Conservation (phyloP, 2,329 filamentous ascomycete species). For the Pseudogymnoascus sp. region DNA sequence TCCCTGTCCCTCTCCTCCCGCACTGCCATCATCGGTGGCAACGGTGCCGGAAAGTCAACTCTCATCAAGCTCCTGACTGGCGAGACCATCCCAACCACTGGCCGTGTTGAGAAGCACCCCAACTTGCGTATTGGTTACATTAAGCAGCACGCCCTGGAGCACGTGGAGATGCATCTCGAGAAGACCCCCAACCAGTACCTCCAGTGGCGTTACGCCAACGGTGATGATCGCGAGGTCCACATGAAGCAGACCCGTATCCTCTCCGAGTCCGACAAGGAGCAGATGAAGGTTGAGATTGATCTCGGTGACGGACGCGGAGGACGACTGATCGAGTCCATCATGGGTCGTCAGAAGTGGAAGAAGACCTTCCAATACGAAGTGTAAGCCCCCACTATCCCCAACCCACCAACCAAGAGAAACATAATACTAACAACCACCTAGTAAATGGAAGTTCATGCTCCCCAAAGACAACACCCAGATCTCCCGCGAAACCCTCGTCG, state of each 20-base stretch:
- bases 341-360: conserved; percentile 97
- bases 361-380: conserved; percentile 98
- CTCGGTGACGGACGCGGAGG: conserved; percentile 72
- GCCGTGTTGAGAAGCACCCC: conserved; percentile 94
- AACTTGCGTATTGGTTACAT: conserved; percentile 99
- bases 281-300: conserved; percentile 88
- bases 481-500: conserved; percentile 80
- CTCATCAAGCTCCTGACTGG: conserved; percentile 96
- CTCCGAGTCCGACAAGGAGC: conserved; percentile 73
- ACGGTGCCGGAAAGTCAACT: conserved; percentile 96
- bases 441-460: conserved; percentile 80
- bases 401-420: background rate
- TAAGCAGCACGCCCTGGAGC: conserved; percentile 97
- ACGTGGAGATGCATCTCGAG: conserved; percentile 98
- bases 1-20: conserved; percentile 82
- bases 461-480: conserved; percentile 92
- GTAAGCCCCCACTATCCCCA: conserved; percentile 36
- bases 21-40: conserved; percentile 92
- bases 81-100: conserved; percentile 73
- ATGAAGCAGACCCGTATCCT: conserved; percentile 95
- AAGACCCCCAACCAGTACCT: conserved; percentile 99
- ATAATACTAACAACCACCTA: conserved; percentile 32
- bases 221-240: conserved; percentile 92
- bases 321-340: conserved; percentile 75
- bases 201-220: conserved; percentile 96